Conservation (phyloP, 306 rosid genomes). For the Vigna angularis region DNA sequence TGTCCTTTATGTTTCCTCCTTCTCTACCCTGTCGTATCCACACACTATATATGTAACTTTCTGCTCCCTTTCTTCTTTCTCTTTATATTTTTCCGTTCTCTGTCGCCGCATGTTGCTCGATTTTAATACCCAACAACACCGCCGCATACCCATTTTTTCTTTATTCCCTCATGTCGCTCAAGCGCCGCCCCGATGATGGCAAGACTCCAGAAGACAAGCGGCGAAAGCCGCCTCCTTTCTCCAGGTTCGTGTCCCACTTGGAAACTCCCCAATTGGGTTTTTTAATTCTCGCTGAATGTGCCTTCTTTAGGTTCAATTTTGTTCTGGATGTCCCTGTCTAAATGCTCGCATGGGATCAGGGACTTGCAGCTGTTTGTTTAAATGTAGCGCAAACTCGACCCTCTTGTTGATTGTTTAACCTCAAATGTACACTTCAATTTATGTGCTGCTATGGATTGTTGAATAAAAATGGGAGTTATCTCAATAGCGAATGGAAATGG, state of each 20-base stretch:
- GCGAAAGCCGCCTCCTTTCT: constrained; percentile 60
- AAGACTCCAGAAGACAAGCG: constrained; percentile 76
- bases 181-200: constrained; percentile 81
- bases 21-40: neutral
- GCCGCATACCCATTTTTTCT: neutral
- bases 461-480: neutral
- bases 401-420: neutral
- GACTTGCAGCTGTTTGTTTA: constrained; percentile 20
- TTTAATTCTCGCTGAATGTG: neutral
- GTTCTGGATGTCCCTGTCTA: neutral
- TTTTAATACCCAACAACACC: constrained; percentile 35
- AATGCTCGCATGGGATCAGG: neutral
- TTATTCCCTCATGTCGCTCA: constrained; percentile 69
- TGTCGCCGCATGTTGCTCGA: constrained; percentile 54
- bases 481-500: neutral
- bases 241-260: constrained; percentile 44
- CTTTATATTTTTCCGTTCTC: neutral
- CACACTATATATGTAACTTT: neutral
- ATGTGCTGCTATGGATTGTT: neutral
- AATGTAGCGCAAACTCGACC: neutral
- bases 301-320: neutral
- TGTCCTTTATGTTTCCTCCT: constrained; percentile 18
- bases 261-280: neutral
- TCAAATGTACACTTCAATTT: neutral
- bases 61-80: neutral